phyloP scores from a whole-genome alignment of 169 alveolate genomes.

The Cryptosporidium andersoni region DNA sequence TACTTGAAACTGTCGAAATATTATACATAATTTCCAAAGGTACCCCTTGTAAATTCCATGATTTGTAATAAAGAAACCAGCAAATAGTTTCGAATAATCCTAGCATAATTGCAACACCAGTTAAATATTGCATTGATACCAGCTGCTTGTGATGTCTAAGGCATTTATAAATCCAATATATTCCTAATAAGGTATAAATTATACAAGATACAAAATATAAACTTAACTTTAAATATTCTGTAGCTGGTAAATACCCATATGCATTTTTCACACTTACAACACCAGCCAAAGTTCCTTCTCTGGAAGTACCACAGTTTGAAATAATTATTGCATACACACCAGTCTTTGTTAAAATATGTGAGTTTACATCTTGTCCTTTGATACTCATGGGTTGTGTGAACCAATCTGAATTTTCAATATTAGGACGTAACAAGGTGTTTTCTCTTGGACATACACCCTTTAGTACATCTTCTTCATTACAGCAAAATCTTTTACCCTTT shows the following conservation, averaged over 20 bases:
- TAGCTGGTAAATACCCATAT: constrained; percentile 47
- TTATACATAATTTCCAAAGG: not conserved
- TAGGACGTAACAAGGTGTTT: constrained; percentile 24
- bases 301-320: constrained; percentile 38
- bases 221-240: constrained; percentile 25
- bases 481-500: constrained; percentile 1
- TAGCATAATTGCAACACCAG: not conserved
- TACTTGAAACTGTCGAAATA: not conserved
- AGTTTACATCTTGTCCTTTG: not conserved
- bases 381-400: not conserved
- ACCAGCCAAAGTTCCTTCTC: constrained; percentile 6
- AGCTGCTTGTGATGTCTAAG: constrained; percentile 23
- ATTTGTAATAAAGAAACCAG: constrained; percentile 10
- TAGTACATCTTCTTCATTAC: constrained; percentile 29
- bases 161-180: constrained; percentile 40
- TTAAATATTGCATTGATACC: constrained; percentile 9
- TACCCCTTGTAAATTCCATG: constrained; percentile 27
- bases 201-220: constrained; percentile 10
- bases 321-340: constrained; percentile 24
- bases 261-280: constrained; percentile 18
- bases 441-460: constrained; percentile 8
- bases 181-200: not conserved
- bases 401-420: not conserved
- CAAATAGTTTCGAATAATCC: constrained; percentile 1
- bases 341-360: constrained; percentile 1